Base-by-base conservation (phyloP, 768 basidiomycete species). In the Amanita rimosa region DNA sequence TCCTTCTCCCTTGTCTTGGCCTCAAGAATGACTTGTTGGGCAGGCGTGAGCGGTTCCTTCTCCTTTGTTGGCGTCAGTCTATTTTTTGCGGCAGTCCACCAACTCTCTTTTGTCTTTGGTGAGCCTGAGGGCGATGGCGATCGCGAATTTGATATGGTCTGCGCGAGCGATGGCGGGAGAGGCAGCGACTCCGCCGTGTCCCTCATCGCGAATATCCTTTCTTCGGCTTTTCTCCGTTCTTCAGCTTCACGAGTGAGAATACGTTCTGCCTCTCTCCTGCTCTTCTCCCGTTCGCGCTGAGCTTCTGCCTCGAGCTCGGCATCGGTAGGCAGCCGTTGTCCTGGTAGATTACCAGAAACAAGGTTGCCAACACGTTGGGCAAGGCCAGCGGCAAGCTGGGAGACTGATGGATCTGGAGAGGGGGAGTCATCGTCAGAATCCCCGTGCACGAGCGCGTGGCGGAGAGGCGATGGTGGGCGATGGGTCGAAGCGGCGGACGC, bases 291-390 rank as follows among this genome's bases (percentile, higher is more conserved):
- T 60, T 90, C 87, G 22, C 78, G 68, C 51, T 83, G 76, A 7
- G 85, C 87, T 53, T 89, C 83, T 2, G 84, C 85, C 63, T 90
- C 88, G 7, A 92, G 64, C 59, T 92, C 85, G 0, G 82, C 85
- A 58, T 89, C 85, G 1, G 81, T 76, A 2, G 76, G 84, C 57
- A 73, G 62, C 4, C 55, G 50, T 37, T 70, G 70, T 13, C 67
- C 9, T 4, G 49, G 66, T 5, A 72, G 64, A 3, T 76, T 73
- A 39, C 71, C 73, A 36, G 70, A 75, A 49, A 89, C 76, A 49
- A 88, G 68, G 14, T 74, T 75, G 36, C 79, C 78, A n/a, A 90
- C 78, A 34, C 81, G 76, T 53, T 86, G 82, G 5, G 84, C 85
- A 49, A 90, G 73, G 62, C 73, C 83, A 13, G 83, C 72, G 36